These are phyloP conservation scores for Penicillium sp. DNA, from an alignment of 2,329 filamentous ascomycete genomes.

Conservation along the genomic window DNA sequence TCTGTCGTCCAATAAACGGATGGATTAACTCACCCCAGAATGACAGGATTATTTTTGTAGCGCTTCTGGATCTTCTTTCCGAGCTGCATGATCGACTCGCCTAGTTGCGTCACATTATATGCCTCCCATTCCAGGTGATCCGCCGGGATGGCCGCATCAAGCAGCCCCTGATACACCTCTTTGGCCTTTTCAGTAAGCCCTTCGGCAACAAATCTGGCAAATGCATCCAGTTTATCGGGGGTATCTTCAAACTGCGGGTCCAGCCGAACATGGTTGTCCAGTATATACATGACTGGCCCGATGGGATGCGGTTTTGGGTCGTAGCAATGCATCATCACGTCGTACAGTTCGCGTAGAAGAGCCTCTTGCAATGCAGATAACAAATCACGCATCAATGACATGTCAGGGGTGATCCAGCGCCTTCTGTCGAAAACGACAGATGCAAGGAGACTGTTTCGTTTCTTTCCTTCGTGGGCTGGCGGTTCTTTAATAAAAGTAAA, in stretches of 20 bases:
- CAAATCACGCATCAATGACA: conserved; percentile 67
- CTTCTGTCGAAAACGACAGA: conserved; percentile 54
- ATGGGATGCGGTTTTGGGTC: conserved; percentile 81
- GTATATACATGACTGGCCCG: conserved; percentile 71
- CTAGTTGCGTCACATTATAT: conserved; percentile 82
- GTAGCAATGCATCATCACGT: conserved; percentile 82
- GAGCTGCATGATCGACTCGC: conserved; percentile 78
- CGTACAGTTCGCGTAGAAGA: conserved; percentile 80
- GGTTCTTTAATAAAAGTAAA: conserved; percentile 79
- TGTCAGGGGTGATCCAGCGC: conserved; percentile 68
- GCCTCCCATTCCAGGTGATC: conserved; percentile 84
- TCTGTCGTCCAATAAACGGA: not conserved
- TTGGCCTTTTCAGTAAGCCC: conserved; percentile 70
- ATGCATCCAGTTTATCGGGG: conserved; percentile 67
- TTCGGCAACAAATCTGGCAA: conserved; percentile 66
- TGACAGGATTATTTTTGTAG: conserved; percentile 80
- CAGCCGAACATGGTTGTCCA: conserved; percentile 76
- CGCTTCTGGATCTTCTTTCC: conserved; percentile 88
- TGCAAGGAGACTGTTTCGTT: conserved; percentile 47
- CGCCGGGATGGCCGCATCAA: conserved; percentile 75
- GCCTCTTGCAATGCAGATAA: conserved; percentile 74
- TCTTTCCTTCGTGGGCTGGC: conserved; percentile 60
- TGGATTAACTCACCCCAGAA: conserved; percentile 62
- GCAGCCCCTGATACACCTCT: conserved; percentile 72
- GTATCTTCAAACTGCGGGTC: conserved; percentile 72